Evolutionary conservation across 495 filamentous ascomycete species (phyloP).

Genomic region (Annulohypoxylon nitens): DNA sequence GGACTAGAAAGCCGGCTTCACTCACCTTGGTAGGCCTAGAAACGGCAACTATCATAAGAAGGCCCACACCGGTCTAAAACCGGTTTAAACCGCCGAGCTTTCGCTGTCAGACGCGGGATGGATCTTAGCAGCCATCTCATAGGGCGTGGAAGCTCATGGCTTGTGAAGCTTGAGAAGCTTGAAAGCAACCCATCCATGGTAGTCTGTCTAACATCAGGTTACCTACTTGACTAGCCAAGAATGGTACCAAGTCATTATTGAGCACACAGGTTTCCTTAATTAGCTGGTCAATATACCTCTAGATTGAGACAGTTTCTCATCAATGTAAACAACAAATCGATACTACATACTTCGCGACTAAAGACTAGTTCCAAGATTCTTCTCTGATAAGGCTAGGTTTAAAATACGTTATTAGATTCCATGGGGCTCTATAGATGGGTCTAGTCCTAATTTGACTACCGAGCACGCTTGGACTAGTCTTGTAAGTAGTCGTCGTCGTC

Average conservation of each 20-base stretch:
- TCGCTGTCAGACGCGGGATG: constrained; percentile 25
- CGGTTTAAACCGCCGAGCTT: constrained; percentile 26
- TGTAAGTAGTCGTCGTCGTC: not conserved
- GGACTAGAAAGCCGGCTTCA: not conserved
- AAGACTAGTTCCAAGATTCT: constrained; percentile 5
- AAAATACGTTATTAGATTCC: constrained; percentile 4
- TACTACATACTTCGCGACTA: not conserved
- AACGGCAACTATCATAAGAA: constrained; percentile 12
- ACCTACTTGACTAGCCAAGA: not conserved
- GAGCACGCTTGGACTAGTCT: not conserved
- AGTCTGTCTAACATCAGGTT: not conserved
- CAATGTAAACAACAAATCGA: constrained; percentile 6
- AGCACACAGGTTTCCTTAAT: not conserved
- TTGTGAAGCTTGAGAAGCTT: constrained; percentile 5
- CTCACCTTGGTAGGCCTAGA: constrained; percentile 27
- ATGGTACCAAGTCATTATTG: not conserved
- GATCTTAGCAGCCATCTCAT: constrained; percentile 11
- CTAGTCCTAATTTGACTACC: constrained; percentile 16
- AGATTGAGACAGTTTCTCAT: not conserved
- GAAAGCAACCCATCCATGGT: constrained; percentile 5
- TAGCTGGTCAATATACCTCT: not conserved
- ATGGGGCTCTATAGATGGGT: constrained; percentile 4
- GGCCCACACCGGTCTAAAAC: constrained; percentile 36
- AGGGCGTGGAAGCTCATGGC: not conserved
- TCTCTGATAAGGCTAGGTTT: not conserved